Percentiles rank a stretch among this genome's conserved stretches.
phyloP scores from a whole-genome alignment of 176 grass and related monocot species.

The Juncus inflexus region DNA sequence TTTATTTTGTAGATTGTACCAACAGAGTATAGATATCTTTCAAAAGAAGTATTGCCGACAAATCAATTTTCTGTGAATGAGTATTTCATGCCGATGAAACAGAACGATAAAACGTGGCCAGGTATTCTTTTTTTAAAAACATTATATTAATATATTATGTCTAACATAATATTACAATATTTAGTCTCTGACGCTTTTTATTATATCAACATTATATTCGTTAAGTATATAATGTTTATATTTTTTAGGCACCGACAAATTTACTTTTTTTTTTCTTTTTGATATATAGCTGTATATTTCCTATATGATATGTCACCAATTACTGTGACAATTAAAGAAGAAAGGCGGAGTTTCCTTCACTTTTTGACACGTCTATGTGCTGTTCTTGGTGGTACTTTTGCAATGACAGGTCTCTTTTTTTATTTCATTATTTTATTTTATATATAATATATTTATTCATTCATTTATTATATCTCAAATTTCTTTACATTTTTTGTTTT shows the following conservation, averaged over 20 bases:
- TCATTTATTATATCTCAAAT: neutral
- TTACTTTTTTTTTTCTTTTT: conserved; percentile 17
- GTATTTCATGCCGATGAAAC: conserved; percentile 75
- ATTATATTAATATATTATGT: neutral
- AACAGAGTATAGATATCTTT: conserved; percentile 88
- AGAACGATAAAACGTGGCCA: conserved; percentile 79
- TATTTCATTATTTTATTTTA: neutral
- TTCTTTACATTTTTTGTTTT: neutral
- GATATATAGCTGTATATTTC: conserved; percentile 79
- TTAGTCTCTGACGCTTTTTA: neutral
- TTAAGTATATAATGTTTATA: too few species aligned
- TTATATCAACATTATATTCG: conserved; percentile 6
- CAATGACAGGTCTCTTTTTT: conserved; percentile 69
- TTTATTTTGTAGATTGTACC: conserved; percentile 75
- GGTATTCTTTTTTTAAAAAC: conserved; percentile 30
- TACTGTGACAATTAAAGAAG: conserved; percentile 95
- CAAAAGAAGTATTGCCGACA: conserved; percentile 84
- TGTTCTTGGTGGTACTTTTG: conserved; percentile 98
- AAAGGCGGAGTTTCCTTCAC: conserved; percentile 89
- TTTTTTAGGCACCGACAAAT: conserved; percentile 17
- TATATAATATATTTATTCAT: neutral
- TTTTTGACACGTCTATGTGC: conserved; percentile 92
- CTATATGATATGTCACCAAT: conserved; percentile 98
- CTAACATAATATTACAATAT: neutral
- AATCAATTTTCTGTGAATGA: conserved; percentile 99